Conservation (phyloP, 1,139 yeast species). For the Pneumocystis jirovecii region DNA sequence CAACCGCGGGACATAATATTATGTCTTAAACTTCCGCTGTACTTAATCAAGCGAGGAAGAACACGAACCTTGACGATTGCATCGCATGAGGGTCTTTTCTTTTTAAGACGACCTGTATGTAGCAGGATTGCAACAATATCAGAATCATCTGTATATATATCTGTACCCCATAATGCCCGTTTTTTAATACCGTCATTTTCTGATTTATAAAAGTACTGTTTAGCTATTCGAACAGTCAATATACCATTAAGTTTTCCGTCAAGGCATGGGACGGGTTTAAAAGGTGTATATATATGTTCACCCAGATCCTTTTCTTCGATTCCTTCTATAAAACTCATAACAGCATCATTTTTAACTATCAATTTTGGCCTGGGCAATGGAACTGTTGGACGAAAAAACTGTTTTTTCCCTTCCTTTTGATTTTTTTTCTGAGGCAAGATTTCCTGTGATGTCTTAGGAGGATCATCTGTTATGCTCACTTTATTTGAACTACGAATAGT, state of each 20-base stretch:
- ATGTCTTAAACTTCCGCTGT: slow-evolving; percentile 48
- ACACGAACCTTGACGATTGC: slow-evolving; percentile 53
- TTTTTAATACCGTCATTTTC: slow-evolving; percentile 4
- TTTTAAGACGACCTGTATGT: slow-evolving; percentile 31
- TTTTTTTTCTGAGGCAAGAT: neutral
- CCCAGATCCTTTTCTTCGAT: neutral
- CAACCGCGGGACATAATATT: slow-evolving; percentile 65
- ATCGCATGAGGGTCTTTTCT: slow-evolving; percentile 29
- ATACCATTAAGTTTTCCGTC: neutral
- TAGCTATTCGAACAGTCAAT: neutral
- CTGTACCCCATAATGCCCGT: slow-evolving; percentile 81
- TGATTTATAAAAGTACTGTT: neutral
- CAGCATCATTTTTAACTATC: neutral
- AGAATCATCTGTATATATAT: slow-evolving; percentile 83
- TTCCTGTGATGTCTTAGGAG: neutral
- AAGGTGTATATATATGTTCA: neutral
- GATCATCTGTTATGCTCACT: neutral
- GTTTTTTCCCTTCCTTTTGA: neutral
- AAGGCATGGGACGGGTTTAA: neutral
- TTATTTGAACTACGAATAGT: neutral
- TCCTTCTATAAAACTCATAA: neutral
- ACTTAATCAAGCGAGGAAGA: slow-evolving; percentile 50
- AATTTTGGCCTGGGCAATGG: neutral
- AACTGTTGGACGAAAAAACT: neutral
- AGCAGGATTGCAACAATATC: slow-evolving; percentile 60